Evolutionary conservation across 371 early-diverging fungal genomes (phyloP), one percentile per base, ranked within the genome.

Genomic region (Zychaea mexicana): DNA sequence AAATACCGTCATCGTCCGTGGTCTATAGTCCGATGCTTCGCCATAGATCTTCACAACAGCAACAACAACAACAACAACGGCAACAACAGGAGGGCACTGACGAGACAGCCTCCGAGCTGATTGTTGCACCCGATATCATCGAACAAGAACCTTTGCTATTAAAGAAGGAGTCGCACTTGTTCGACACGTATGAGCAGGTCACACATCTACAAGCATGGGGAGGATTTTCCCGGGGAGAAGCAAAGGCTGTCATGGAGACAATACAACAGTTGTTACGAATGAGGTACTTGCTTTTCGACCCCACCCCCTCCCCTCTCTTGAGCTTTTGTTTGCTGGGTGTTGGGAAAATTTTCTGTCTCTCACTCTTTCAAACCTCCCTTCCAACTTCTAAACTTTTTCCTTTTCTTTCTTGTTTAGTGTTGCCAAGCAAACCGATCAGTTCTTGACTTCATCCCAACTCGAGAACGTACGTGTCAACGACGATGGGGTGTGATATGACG

Each of bases 401-500:
- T 46, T n/a, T n/a, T n/a, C n/a, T n/a, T n/a, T n/a, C n/a, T 46
- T 46, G 46, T 7, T 22, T 52, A 68, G 69, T 27, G 47, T 64
- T 1, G 27, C 52, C 21, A 36, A 26, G 24, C 53, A 28, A 24
- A 60, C 60, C 27, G 53, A 38, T 12, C 45, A 30, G 3, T 47
- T 62, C 9, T 39, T 70, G 1, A n/a, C 62, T 2, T n/a, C 15
- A 1, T 39, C 70, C 0, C 70, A 70, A 60, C 55, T 70, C 8
- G 70, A 70, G 56, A 70, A 65, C 46, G 69, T 69, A 69, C 55
- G 47, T 39, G n/a, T 15, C 13, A 39, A 39, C n/a, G n/a, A n/a
- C n/a, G n/a, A n/a, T n/a, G n/a, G n/a, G n/a, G n/a, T n/a, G n/a
- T n/a, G n/a, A n/a, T n/a, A n/a, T n/a, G n/a, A n/a, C n/a, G n/a